Base-by-base conservation (phyloP, 2,329 filamentous ascomycete genomes). In the Colletotrichum cuscutae region DNA sequence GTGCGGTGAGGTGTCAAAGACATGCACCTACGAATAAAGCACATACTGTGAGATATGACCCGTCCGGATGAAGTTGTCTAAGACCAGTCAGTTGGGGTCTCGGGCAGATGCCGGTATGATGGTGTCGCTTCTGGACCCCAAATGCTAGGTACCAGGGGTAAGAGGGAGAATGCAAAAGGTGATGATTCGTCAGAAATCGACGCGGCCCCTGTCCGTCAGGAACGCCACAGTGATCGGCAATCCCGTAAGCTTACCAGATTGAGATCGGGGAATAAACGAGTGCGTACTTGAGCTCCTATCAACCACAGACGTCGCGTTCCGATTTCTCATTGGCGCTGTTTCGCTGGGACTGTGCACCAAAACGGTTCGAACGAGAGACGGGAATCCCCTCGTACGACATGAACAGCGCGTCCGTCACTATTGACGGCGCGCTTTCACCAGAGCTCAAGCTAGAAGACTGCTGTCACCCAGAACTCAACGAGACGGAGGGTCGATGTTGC, bases 141-240 rank as follows among this genome's bases (percentile, higher is more conserved):
- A 62, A 42, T 32, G 46, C 61, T 56, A 12, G n/a, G 24, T 26
- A 32, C 46, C 22, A 56, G 35, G 53, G 32, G 42, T 30, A 26
- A 26, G 35, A 53, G n/a, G 49, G 57, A 42, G 53, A 26, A 11
- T 35, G 28, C 35, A 26, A 53, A n/a, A 59, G 32, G 32, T 35
- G 28, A 12, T 35, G 13, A 68, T 74, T 74, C 62, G 65, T 63
- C 61, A 28, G 6, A 19, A 28, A 32, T 30, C 37, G 53, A 15
- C 19, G 42, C 26, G 15, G 59, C 72, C 74, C 69, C 37, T 52
- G 73, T 65, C 56, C 24, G 58, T 75, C 69, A 75, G 74, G 74
- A 68, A 64, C 74, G 74, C 74, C 74, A 73, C 69, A 57, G 42
- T 71, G 72, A 71, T 75, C 74, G 74, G 74, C 72, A 56, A 65